These are phyloP conservation scores for Primulina eburnea DNA, from an alignment of 257 asterid species.

Conservation along the genomic window DNA sequence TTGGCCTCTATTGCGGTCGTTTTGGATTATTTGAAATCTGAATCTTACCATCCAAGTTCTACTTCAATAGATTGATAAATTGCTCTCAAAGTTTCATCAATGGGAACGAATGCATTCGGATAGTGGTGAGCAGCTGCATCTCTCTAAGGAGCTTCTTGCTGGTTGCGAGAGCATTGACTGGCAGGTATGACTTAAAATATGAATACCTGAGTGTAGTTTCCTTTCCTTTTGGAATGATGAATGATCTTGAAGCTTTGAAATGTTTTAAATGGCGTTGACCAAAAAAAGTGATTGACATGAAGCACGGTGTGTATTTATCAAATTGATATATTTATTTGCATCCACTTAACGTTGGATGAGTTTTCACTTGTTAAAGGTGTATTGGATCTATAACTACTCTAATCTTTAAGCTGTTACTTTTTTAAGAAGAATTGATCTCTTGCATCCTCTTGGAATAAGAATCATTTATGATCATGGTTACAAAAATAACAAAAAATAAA, in stretches of 20 bases:
- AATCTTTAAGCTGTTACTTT: constrained; percentile 6
- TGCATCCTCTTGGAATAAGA: constrained; percentile 6
- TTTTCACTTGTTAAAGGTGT: constrained; percentile 17
- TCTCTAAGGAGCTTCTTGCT: constrained; percentile 73
- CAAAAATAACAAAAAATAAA: background rate
- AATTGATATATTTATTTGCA: constrained; percentile 41
- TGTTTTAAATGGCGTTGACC: constrained; percentile 6
- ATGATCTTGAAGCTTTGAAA: constrained; percentile 8
- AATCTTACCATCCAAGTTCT: constrained; percentile 23
- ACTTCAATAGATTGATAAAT: constrained; percentile 72
- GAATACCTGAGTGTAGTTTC: constrained; percentile 14
- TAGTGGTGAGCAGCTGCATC: constrained; percentile 55
- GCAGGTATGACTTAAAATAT: constrained; percentile 66
- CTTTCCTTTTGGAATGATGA: background rate
- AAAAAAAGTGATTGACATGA: background rate
- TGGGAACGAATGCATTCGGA: constrained; percentile 73
- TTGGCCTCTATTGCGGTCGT: constrained; percentile 10
- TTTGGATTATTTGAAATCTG: constrained; percentile 17
- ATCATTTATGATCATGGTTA: constrained; percentile 6
- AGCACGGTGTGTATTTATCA: background rate
- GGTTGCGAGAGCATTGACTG: constrained; percentile 87
- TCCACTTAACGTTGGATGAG: constrained; percentile 16
- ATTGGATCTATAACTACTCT: background rate
- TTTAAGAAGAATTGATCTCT: background rate
- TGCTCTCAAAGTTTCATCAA: constrained; percentile 70